A percentile compares a stretch with the other conserved stretches of the same genome.
Evolutionary conservation across 2,329 filamentous ascomycete genomes (phyloP).

Genomic region (Apiospora rasikravindrae): DNA sequence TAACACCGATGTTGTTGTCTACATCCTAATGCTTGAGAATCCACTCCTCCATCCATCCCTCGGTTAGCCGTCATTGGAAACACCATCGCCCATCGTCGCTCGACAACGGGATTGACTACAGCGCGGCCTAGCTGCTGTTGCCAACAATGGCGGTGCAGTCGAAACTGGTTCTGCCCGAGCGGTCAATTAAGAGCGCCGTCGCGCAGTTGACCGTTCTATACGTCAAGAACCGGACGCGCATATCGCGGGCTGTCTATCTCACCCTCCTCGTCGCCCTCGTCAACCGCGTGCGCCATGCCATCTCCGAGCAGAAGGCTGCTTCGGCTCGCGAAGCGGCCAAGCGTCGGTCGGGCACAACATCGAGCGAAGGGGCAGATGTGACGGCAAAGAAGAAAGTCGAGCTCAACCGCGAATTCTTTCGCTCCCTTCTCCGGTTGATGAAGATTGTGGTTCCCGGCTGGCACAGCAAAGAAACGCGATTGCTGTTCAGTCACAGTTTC

Average conservation of each 20-base stretch:
- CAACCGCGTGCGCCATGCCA: slow-evolving; percentile 88
- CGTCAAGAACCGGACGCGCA: slow-evolving; percentile 77
- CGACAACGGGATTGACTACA: background rate
- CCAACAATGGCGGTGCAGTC: slow-evolving; percentile 77
- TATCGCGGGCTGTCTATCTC: slow-evolving; percentile 84
- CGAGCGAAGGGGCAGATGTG: slow-evolving; percentile 40
- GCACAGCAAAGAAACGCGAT: slow-evolving; percentile 83
- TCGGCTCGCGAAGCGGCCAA: slow-evolving; percentile 69
- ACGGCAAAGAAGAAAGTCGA: slow-evolving; percentile 73
- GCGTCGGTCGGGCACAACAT: slow-evolving; percentile 58
- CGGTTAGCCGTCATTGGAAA: background rate
- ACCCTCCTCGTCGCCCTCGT: slow-evolving; percentile 79
- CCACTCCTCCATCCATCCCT: background rate
- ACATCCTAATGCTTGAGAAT: background rate
- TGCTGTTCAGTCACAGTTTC: slow-evolving; percentile 89
- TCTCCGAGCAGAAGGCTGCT: slow-evolving; percentile 90
- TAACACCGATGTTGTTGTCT: background rate
- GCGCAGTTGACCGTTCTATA: slow-evolving; percentile 74
- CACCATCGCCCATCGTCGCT: background rate
- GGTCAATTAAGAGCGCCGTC: slow-evolving; percentile 68
- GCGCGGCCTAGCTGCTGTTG: background rate
- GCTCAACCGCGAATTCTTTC: slow-evolving; percentile 82
- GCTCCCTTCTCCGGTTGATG: slow-evolving; percentile 76
- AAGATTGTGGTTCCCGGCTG: slow-evolving; percentile 90
- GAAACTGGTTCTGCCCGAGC: slow-evolving; percentile 69